A percentile compares a stretch with the other conserved stretches of the same genome.
phyloP scores from a whole-genome alignment of 1,284 basidiomycete species.

The Trichosporon asahii region DNA sequence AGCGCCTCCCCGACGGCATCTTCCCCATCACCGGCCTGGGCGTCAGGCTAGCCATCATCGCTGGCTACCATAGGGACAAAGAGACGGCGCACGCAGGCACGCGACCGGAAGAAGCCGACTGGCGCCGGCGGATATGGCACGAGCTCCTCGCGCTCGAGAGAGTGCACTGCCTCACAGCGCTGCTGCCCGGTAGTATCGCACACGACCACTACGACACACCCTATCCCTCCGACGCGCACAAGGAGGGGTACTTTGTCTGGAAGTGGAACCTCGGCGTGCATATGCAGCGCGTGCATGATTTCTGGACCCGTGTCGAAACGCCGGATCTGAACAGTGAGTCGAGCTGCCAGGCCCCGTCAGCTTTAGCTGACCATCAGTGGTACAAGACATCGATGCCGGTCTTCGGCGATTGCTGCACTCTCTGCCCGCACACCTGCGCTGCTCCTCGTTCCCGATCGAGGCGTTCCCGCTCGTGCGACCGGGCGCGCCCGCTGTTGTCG shows the following conservation, averaged over 20 bases:
- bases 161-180: conserved; percentile 22
- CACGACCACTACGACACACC: conserved; percentile 26
- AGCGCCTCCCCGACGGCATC: conserved; percentile 23
- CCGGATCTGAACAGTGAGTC: conserved; percentile 13
- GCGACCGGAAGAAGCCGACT: conserved; percentile 19
- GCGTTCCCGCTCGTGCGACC: conserved; percentile 21
- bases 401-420: conserved; percentile 19
- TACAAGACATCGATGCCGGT: conserved; percentile 25
- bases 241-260: conserved; percentile 22
- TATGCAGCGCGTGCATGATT: conserved; percentile 25
- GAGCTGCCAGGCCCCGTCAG: neutral
- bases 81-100: conserved; percentile 15
- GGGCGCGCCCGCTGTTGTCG: conserved; percentile 16
- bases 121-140: conserved; percentile 24
- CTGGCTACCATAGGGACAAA: conserved; percentile 24
- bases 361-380: conserved; percentile 12
- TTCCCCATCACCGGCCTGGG: conserved; percentile 25
- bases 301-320: conserved; percentile 21
- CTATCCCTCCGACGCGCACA: conserved; percentile 21
- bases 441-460: conserved; percentile 18
- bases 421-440: conserved; percentile 18
- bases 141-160: conserved; percentile 24
- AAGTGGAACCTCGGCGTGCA: conserved; percentile 27
- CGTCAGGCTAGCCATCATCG: conserved; percentile 23
- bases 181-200: conserved; percentile 23